Base-by-base conservation (phyloP, 179 eudicot species). In the Vitellaria paradoxa region DNA sequence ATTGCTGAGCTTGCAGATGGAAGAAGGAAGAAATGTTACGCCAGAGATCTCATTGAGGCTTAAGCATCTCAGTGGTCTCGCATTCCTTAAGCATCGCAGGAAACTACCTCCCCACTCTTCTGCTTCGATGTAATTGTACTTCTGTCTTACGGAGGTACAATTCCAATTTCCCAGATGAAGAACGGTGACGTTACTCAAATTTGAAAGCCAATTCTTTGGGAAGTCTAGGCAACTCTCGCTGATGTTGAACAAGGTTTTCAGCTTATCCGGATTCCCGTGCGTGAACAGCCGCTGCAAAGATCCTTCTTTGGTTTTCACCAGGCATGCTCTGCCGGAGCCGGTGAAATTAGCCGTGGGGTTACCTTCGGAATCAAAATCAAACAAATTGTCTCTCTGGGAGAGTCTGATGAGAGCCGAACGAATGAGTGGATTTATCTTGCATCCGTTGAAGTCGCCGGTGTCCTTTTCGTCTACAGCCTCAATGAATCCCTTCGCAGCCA, bases 111-210 rank as follows among this genome's bases (percentile, higher is more conserved):
- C 7, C 6, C 47, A 17, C 18, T 37, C 0, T 4, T 37, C 69
- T 37, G 20, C 49, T 37, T 65, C 69, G 15, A 65, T 65, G n/a
- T 30, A 30, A 2, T 65, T 37, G 20, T 65, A n/a, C n/a, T n/a
- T n/a, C n/a, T n/a, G n/a, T n/a, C n/a, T 20, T 65, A 1, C 42
- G 47, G 68, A 65, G 18, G 20, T 30, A 10, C 68, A n/a, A n/a
- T n/a, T 65, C 68, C 68, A 65, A 13, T 65, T 65, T 65, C 68
- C 68, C 47, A 65, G 68, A 65, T 65, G 68, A 65, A 65, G 40
- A 42, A 65, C 68, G 6, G 20, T 0, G 47, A 65, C 14, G 68
- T 64, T 24, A n/a, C 15, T 37, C 46, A 9, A 13, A 46, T 65
- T 15, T 37, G 68, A 65, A 6, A 65, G 15, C 47, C 47, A 30